These are phyloP conservation scores for Raphanus sativus DNA, from an alignment of 345 rosid species.

Conservation along the genomic window DNA sequence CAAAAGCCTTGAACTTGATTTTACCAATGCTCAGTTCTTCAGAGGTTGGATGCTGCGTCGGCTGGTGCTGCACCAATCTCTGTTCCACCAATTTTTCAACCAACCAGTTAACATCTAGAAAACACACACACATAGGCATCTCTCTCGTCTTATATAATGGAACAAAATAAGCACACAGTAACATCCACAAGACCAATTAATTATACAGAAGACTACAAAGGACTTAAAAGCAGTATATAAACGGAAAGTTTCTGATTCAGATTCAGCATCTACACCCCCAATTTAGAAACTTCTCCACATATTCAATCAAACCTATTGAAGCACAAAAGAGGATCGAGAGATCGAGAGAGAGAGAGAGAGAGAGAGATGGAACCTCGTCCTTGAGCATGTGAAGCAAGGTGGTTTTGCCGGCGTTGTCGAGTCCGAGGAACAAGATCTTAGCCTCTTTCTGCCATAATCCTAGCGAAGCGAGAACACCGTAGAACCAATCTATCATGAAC, in stretches of 20 bases:
- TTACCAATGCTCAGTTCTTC: constrained; percentile 92
- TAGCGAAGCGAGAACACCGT: neutral
- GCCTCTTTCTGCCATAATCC: neutral
- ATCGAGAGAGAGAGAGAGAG: neutral
- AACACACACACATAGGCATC: neutral
- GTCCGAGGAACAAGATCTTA: neutral
- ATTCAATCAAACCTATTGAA: neutral
- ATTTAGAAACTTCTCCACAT: neutral
- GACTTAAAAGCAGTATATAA: neutral
- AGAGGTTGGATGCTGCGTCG: constrained; percentile 88
- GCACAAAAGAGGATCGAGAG: neutral
- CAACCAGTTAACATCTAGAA: neutral
- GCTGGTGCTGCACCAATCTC: constrained; percentile 95
- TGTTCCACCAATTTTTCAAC: constrained; percentile 30
- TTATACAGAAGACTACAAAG: too few relatives aligned
- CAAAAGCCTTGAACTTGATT: constrained; percentile 88
- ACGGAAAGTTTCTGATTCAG: neutral
- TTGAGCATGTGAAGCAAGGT: neutral
- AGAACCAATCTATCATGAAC: neutral
- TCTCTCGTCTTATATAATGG: neutral
- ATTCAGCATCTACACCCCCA: neutral
- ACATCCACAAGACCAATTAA: neutral
- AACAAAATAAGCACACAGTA: neutral
- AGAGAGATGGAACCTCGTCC: neutral
- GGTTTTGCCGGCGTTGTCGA: neutral